Evolutionary conservation across 2,329 filamentous ascomycete species (phyloP).

Genomic region (Ilyonectria robusta): DNA sequence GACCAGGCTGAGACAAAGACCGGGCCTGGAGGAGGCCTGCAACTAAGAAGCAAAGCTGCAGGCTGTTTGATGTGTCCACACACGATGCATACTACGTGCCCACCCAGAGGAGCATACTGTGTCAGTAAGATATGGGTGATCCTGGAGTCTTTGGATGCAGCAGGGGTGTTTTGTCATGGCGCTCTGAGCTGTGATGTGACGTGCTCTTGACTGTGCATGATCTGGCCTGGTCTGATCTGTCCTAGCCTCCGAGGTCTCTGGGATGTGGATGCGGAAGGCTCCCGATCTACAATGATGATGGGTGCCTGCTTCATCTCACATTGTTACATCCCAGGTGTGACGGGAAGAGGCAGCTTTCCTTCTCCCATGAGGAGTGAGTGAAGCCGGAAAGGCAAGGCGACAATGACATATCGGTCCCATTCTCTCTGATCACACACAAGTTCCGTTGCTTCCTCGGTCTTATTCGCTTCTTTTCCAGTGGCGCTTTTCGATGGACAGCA

Average conservation of each 20-base stretch:
- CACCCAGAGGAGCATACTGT: not conserved
- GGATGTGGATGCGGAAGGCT: not conserved
- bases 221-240: not conserved
- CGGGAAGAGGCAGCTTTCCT: no score
- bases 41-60: not conserved
- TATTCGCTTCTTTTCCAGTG: not conserved
- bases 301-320: conserved; percentile 2
- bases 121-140: not conserved
- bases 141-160: not conserved
- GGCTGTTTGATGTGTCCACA: not conserved
- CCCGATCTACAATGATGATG: not conserved
- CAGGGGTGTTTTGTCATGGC: not conserved
- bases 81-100: not conserved
- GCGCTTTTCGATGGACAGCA: not conserved
- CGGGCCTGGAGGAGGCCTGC: not conserved
- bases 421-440: not conserved
- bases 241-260: not conserved
- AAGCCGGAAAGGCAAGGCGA: not conserved
- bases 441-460: not conserved
- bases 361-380: not conserved
- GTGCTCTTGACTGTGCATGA: conserved; percentile 3
- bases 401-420: not conserved
- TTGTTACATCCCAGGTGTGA: not conserved
- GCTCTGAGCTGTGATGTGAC: conserved; percentile 4
- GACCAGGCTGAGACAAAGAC: not conserved